These are phyloP conservation scores for Fusarium sarcochroum DNA, from an alignment of 2,329 filamentous ascomycete species.

Conservation along the genomic window DNA sequence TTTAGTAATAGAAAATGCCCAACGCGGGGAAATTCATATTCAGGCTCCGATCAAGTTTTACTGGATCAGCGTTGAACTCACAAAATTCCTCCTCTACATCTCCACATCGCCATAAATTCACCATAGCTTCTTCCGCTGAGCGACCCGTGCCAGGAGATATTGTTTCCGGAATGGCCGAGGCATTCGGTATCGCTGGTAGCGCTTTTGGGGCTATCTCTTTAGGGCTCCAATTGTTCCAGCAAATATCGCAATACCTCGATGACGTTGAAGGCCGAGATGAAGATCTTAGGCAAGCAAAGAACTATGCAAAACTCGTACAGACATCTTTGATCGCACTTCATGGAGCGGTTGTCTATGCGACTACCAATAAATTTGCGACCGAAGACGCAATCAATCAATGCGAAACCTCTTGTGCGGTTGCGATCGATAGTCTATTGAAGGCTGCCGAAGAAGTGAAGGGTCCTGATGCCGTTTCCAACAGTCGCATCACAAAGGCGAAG, in stretches of 20 bases:
- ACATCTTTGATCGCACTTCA: rapidly evolving
- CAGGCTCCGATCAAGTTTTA: too few species aligned
- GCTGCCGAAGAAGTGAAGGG: rapidly evolving
- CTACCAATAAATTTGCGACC: rapidly evolving
- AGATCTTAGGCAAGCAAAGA: not conserved
- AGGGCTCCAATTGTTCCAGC: not conserved
- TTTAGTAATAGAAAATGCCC: too few species aligned
- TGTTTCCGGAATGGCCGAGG: not conserved
- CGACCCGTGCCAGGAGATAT: too few species aligned
- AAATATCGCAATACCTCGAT: not conserved
- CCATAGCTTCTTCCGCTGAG: too few species aligned
- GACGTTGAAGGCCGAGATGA: not conserved
- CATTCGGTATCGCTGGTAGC: not conserved
- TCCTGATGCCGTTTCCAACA: rapidly evolving
- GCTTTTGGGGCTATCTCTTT: not conserved
- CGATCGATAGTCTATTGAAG: rapidly evolving
- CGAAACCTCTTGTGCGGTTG: rapidly evolving
- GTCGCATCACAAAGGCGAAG: rapidly evolving
- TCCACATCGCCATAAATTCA: too few species aligned
- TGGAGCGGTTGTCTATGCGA: rapidly evolving
- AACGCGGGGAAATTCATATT: too few species aligned
- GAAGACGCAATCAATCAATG: rapidly evolving
- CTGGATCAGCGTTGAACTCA: too few species aligned
- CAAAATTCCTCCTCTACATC: too few species aligned
- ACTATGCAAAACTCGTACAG: rapidly evolving